Base-by-base conservation (phyloP, 371 early-diverging fungal species). In the Circinella minor region DNA sequence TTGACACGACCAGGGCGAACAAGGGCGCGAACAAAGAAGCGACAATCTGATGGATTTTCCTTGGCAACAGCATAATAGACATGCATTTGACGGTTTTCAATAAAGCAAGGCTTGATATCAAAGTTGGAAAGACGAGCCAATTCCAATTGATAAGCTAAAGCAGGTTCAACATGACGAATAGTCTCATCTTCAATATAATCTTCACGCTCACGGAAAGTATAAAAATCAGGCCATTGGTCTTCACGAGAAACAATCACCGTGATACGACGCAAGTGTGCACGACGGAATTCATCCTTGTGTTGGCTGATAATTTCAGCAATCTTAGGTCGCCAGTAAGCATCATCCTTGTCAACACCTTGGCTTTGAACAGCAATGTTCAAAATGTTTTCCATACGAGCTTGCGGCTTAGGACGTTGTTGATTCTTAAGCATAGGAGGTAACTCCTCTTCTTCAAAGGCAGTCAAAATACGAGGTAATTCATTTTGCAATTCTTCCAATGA, bases 141-240 rank as follows among this genome's bases (percentile, higher is more conserved):
- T 81, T 98, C 99, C 36, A 99, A 88, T 82, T 97, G 97, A 79
- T 97, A 96, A 20, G 98, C 97, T 89, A 97, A 91, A 36, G 96
- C 96, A 38, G 99, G 99, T 82, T 99, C 99, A 71, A 98, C 94
- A 80, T 99, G 95, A 75, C 99, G 95, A 71, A 98, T 96, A 51
- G 96, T 93, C 69, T 90, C 85, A 78, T 99, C 98, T 82, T 99
- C 99, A 36, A 72, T 70, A 77, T 91, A 98, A 74, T 92, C 92
- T 64, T 86, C 78, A 67, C 89, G 88, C 77, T 96, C 97, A 78
- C 96, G 94, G 92, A 95, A 99, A 61, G 98, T 99, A 72, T 97
- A 97, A 82, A 96, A 96, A 54, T 94, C 93, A 7, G 96, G 96
- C 82, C 88, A 91, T 77, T 91, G 89, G 72, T 90, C 92, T 36